A percentile compares a stretch with the other conserved stretches of the same genome.
Evolutionary conservation across 2,329 filamentous ascomycete species (phyloP).

Genomic region (Neonectria faginata): DNA sequence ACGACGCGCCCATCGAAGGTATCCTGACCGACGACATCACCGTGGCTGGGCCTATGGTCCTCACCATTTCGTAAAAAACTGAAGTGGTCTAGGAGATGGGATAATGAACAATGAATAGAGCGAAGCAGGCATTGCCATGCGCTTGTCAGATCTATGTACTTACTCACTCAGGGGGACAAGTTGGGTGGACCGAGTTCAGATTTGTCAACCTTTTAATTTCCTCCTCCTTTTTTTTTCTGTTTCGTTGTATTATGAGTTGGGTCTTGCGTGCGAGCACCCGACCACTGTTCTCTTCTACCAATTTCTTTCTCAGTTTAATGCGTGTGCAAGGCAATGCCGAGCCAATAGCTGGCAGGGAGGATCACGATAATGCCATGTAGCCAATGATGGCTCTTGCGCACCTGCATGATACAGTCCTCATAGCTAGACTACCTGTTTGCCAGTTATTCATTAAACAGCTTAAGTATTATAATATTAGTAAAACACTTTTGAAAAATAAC

Average conservation of each 20-base stretch:
- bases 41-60: conserved; percentile 72
- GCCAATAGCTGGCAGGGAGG: neutral
- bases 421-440: neutral
- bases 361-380: neutral
- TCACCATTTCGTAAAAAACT: conserved; percentile 59
- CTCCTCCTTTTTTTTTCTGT: neutral
- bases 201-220: neutral
- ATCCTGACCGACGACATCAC: conserved; percentile 71
- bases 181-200: neutral
- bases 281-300: conserved; percentile 6
- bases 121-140: neutral
- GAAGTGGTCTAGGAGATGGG: neutral
- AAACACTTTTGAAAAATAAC: neutral
- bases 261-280: neutral
- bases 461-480: neutral
- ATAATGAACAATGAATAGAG: neutral
- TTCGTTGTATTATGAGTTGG: neutral
- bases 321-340: neutral
- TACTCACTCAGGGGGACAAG: neutral
- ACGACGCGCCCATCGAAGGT: conserved; percentile 60
- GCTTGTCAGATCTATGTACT: neutral
- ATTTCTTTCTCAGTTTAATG: neutral
- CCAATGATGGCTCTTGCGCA: neutral
- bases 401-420: neutral
- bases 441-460: neutral